Evolutionary conservation across 371 early-diverging fungal species (phyloP), one percentile per base, ranked within the genome.

Genomic region (Mortierella sp.): DNA sequence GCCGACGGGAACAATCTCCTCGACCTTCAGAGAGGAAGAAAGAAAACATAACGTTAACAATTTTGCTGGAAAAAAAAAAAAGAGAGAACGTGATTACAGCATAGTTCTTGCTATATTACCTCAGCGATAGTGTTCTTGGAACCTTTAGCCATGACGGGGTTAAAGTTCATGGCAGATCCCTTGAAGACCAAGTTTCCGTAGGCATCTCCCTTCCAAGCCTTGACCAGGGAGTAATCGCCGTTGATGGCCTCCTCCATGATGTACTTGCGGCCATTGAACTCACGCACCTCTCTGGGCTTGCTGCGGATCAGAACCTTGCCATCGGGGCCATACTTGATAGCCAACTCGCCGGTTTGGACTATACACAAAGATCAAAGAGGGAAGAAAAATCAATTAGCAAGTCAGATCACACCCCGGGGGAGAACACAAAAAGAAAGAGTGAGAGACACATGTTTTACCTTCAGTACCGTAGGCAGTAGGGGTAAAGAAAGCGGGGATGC

Each of bases 201-300:
- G 50, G 81, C 84, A 65, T 90, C 92, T 7, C 83, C 92, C 82
- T 90, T 90, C 90, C 90, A 90, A 15, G 89, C 92, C 80, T 92
- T 92, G 67, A 92, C 80, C 27, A 92, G 73, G 2, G 88, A 83
- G 70, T 78, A 87, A 69, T 92, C 91, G 7, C 92, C 92, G 2
- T 73, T 76, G 43, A 92, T 90, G 32, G 89, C 84, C 67, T 90
- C 84, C 67, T 92, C 92, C 85, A 92, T 82, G 24, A 92, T 78
- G 72, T 89, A 90, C 49, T 83, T 80, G 41, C 81, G 79, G 6
- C 86, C 86, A 48, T 86, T 80, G 65, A 88, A 89, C 60, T 84
- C 83, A 53, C 90, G 85, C 8, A 64, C 71, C 64, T 85, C 86
- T 48, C 87, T 82, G 6, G 87, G 85, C 56, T 72, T 64, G 39